A percentile compares a stretch with the other conserved stretches of the same genome.
phyloP scores from a whole-genome alignment of 495 filamentous ascomycete genomes.

The Xylaria sp. region DNA sequence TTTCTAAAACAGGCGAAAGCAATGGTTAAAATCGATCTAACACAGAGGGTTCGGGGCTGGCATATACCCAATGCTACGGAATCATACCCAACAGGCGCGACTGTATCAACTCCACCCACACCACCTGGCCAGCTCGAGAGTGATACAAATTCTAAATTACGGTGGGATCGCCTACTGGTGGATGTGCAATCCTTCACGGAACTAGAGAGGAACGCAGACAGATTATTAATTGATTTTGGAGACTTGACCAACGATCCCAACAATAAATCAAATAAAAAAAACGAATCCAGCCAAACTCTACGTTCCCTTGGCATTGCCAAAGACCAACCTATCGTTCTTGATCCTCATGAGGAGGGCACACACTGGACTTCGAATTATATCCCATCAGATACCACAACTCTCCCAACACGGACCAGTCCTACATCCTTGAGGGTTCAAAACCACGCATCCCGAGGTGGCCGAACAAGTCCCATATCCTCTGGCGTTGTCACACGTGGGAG shows the following conservation, averaged over 20 bases:
- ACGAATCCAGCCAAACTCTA: constrained; percentile 34
- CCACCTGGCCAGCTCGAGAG: constrained; percentile 36
- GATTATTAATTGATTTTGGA: constrained; percentile 70
- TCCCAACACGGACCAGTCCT: constrained; percentile 40
- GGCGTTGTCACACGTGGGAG: constrained; percentile 70
- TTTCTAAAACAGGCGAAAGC: constrained; percentile 79
- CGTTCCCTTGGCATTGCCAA: constrained; percentile 41
- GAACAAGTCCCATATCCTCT: constrained; percentile 67
- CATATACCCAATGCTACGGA: constrained; percentile 57
- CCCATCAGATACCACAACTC: constrained; percentile 29
- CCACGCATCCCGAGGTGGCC: constrained; percentile 55
- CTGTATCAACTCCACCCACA: constrained; percentile 32
- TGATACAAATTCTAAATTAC: constrained; percentile 46
- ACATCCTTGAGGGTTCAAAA: constrained; percentile 38
- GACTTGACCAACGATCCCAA: constrained; percentile 79
- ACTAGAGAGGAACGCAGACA: constrained; percentile 70
- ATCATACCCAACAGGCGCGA: constrained; percentile 16
- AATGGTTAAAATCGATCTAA: constrained; percentile 65
- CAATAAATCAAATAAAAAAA: constrained; percentile 74
- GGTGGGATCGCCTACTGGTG: constrained; percentile 71
- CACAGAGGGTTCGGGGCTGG: constrained; percentile 82
- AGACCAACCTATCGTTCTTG: constrained; percentile 48
- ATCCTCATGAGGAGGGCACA: constrained; percentile 39
- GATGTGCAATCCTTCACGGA: constrained; percentile 74
- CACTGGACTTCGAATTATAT: constrained; percentile 38